Conservation (phyloP, 345 rosid genomes). For the Tarenaya hassleriana region DNA sequence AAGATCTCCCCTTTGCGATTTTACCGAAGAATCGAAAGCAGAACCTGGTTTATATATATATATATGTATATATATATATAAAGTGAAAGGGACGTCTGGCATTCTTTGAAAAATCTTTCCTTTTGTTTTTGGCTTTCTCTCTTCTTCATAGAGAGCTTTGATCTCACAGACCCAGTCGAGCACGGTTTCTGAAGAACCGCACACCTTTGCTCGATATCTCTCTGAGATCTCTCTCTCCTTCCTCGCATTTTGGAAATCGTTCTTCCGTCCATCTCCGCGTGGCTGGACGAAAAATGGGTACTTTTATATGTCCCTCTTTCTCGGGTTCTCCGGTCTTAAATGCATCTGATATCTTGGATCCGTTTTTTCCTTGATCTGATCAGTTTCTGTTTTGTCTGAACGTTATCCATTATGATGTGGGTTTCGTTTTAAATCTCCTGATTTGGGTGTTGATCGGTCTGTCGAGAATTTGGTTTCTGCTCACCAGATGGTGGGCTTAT, state of each 20-base stretch:
- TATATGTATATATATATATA: constrained; percentile 17
- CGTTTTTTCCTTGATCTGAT: constrained; percentile 30
- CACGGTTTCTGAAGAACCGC: constrained; percentile 18
- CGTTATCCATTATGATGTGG: constrained; percentile 24
- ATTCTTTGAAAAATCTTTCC: too few species aligned
- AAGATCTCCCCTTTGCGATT: too few species aligned
- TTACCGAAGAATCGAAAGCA: neutral
- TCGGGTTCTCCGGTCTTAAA: constrained; percentile 21
- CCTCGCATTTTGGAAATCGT: constrained; percentile 15
- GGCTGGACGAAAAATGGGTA: constrained; percentile 28
- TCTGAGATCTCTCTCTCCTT: constrained; percentile 18
- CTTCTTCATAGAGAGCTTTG: constrained; percentile 20
- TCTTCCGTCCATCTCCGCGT: constrained; percentile 13
- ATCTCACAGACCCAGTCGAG: constrained; percentile 30
- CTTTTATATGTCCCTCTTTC: constrained; percentile 5
- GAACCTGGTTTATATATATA: neutral
- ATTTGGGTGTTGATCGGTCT: constrained; percentile 22
- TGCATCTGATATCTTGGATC: constrained; percentile 34
- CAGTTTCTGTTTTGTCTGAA: constrained; percentile 21
- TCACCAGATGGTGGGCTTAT: constrained; percentile 18
- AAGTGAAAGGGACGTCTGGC: too few species aligned
- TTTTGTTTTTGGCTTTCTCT: constrained; percentile 26
- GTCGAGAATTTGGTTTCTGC: constrained; percentile 15
- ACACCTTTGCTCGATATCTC: constrained; percentile 16
- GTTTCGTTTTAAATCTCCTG: constrained; percentile 13